Evolutionary conservation across 306 rosid species (phyloP).

Genomic region (Corylus heterophylla): DNA sequence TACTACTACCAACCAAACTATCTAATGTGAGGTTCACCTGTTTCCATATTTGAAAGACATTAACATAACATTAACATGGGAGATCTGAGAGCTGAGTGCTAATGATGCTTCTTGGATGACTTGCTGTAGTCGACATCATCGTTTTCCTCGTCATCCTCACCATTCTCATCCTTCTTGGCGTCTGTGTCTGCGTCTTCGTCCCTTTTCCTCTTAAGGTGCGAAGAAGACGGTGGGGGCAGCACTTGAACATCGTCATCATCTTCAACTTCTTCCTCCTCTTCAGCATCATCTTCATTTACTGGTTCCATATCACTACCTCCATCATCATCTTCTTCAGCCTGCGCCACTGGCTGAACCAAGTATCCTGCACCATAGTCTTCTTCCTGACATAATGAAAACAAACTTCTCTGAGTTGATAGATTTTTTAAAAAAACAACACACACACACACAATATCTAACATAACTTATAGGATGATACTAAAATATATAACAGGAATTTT

Average conservation of each 20-base stretch:
- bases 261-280: slow-evolving; percentile 60
- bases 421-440: neutral
- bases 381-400: slow-evolving; percentile 54
- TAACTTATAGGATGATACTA: neutral
- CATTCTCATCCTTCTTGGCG: slow-evolving; percentile 29
- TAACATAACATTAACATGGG: slow-evolving; percentile 25
- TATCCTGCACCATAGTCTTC: slow-evolving; percentile 80
- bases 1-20: slow-evolving; percentile 42
- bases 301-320: slow-evolving; percentile 49
- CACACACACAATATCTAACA: neutral
- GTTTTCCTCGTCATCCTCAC: slow-evolving; percentile 45
- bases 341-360: slow-evolving; percentile 81
- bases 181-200: slow-evolving; percentile 35
- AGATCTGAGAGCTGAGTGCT: slow-evolving; percentile 29
- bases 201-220: slow-evolving; percentile 78
- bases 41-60: slow-evolving; percentile 47
- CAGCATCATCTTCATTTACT: slow-evolving; percentile 56
- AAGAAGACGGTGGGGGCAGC: slow-evolving; percentile 51
- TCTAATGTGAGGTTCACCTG: slow-evolving; percentile 58
- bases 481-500: neutral
- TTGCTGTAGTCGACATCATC: slow-evolving; percentile 54
- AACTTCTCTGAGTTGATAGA: neutral
- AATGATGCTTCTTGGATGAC: slow-evolving; percentile 72
- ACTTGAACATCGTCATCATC: slow-evolving; percentile 56
- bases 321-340: slow-evolving; percentile 52